phyloP scores from a whole-genome alignment of 2,329 filamentous ascomycete genomes.

The Epichloe sp. region DNA sequence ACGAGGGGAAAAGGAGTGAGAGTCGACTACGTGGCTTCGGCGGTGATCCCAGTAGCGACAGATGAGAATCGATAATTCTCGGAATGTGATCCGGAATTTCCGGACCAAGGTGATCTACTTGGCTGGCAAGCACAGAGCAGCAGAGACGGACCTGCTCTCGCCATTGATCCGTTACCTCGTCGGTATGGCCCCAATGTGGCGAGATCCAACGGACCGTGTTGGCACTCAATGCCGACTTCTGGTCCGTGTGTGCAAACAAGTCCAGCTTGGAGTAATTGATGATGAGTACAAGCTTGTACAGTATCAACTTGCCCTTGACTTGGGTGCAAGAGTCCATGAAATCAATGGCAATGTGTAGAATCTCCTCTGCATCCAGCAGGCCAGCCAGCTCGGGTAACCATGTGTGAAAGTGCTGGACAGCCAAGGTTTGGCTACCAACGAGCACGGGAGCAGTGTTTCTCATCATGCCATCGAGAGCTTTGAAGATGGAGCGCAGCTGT shows the following conservation, averaged over 20 bases:
- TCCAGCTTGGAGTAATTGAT: slow-evolving; percentile 78
- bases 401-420: slow-evolving; percentile 91
- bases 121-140: slow-evolving; percentile 81
- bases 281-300: slow-evolving; percentile 87
- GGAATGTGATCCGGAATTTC: slow-evolving; percentile 83
- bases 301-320: slow-evolving; percentile 78
- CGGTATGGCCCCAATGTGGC: slow-evolving; percentile 77
- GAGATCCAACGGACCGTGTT: slow-evolving; percentile 85
- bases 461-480: slow-evolving; percentile 82
- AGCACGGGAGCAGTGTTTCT: slow-evolving; percentile 71
- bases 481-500: slow-evolving; percentile 78
- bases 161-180: slow-evolving; percentile 70
- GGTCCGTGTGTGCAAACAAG: slow-evolving; percentile 67
- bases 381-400: slow-evolving; percentile 88
- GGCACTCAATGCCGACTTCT: slow-evolving; percentile 57
- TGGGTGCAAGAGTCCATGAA: slow-evolving; percentile 83
- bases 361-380: slow-evolving; percentile 68
- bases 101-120: slow-evolving; percentile 63
- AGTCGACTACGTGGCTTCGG: slow-evolving; percentile 49
- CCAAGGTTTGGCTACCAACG: slow-evolving; percentile 85
- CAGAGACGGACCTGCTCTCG: slow-evolving; percentile 86
- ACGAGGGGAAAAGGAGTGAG: slow-evolving; percentile 78
- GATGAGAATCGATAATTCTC: slow-evolving; percentile 82
- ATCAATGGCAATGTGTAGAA: slow-evolving; percentile 79
- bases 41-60: slow-evolving; percentile 51